phyloP scores from a whole-genome alignment of 2,329 filamentous ascomycete genomes.

The Beauveria varroae region DNA sequence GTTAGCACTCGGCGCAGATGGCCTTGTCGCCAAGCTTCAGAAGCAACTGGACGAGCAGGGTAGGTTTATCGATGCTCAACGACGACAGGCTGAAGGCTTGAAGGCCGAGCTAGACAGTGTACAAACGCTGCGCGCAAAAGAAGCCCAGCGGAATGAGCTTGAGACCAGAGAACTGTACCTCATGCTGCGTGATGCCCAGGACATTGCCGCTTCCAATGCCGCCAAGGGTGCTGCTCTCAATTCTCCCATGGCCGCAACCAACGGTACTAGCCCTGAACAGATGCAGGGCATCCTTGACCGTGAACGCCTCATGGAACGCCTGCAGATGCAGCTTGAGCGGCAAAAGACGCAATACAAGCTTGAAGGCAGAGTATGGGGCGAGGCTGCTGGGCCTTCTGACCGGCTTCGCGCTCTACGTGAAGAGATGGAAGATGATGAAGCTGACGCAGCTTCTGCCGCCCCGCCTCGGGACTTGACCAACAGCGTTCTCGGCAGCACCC shows the following conservation, averaged over 20 bases:
- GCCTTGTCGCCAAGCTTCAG: slow-evolving; percentile 85
- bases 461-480: slow-evolving; percentile 59
- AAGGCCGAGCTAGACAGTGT: slow-evolving; percentile 85
- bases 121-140: slow-evolving; percentile 78
- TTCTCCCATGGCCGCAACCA: slow-evolving; percentile 42
- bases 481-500: slow-evolving; percentile 66
- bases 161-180: slow-evolving; percentile 95
- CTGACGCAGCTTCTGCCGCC: slow-evolving; percentile 39
- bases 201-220: slow-evolving; percentile 84
- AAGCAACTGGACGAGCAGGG: slow-evolving; percentile 90
- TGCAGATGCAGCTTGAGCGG: slow-evolving; percentile 91
- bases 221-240: slow-evolving; percentile 43
- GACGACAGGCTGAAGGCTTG: slow-evolving; percentile 75
- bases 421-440: slow-evolving; percentile 75
- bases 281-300: slow-evolving; percentile 93
- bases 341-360: slow-evolving; percentile 98
- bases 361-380: slow-evolving; percentile 85
- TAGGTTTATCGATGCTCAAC: slow-evolving; percentile 82
- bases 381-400: slow-evolving; percentile 78
- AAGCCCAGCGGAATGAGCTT: slow-evolving; percentile 88
- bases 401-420: slow-evolving; percentile 85
- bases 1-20: slow-evolving; percentile 86
- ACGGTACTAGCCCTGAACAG: slow-evolving; percentile 56
- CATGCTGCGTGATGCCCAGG: slow-evolving; percentile 95
- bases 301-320: slow-evolving; percentile 82